phyloP scores from a whole-genome alignment of 1,284 basidiomycete species.

The Rhodotorula glutinis region DNA sequence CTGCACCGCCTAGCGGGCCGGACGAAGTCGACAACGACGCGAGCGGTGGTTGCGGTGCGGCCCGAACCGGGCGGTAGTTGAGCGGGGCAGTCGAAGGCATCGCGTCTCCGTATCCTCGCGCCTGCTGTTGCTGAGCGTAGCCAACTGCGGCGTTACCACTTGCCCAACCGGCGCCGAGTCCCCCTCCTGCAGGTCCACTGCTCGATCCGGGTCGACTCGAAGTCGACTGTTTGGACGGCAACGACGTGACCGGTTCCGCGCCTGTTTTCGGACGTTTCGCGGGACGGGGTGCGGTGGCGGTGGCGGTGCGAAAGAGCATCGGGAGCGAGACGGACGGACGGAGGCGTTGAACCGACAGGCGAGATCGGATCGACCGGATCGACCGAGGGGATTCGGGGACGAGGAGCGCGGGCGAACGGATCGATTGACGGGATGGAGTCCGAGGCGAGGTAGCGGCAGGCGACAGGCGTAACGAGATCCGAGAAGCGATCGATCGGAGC shows the following conservation, averaged over 20 bases:
- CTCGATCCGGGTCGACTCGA: conserved; percentile 2
- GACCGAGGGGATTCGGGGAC: background rate
- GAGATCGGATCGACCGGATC: too few species aligned
- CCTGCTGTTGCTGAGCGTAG: background rate
- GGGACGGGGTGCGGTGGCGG: conserved; percentile 7
- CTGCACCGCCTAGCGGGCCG: too few species aligned
- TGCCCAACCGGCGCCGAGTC: conserved; percentile 10
- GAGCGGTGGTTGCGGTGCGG: conserved; percentile 17
- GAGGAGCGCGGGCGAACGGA: background rate
- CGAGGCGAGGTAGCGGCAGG: too few species aligned
- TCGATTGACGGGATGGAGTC: too few species aligned
- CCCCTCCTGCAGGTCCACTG: background rate
- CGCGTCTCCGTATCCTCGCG: background rate
- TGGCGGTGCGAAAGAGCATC: too few species aligned
- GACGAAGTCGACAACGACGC: background rate
- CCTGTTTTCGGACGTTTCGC: conserved; percentile 24
- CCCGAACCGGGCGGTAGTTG: conserved; percentile 19
- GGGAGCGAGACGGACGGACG: too few species aligned
- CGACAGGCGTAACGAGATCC: too few species aligned
- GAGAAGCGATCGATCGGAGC: background rate
- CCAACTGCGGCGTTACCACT: background rate
- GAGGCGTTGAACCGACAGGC: too few species aligned
- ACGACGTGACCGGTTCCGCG: conserved; percentile 22
- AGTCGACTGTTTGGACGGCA: background rate
- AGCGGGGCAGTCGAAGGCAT: background rate